Conservation (phyloP, 345 rosid genomes). For the Rhodamnia rubescens region DNA sequence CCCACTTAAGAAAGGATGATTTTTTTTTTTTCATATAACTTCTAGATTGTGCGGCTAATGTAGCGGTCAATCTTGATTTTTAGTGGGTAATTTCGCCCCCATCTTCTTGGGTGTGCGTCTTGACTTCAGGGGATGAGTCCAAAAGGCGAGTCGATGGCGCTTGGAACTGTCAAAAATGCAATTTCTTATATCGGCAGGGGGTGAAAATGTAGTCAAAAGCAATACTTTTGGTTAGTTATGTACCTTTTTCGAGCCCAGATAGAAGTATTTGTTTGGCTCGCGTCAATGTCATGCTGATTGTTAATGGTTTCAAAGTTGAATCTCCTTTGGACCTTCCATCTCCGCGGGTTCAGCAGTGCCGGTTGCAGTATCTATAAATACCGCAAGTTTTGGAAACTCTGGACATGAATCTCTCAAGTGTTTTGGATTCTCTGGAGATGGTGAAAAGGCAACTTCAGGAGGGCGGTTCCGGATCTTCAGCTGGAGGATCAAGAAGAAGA, state of each 20-base stretch:
- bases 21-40: not conserved
- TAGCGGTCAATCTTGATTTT: not conserved
- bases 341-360: not conserved
- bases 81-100: not conserved
- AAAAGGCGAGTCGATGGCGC: not conserved
- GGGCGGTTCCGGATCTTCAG: not conserved
- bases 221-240: not conserved
- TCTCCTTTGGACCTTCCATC: not conserved
- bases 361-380: not conserved
- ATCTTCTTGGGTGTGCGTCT: not conserved
- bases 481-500: constrained; percentile 1
- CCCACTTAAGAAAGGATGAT: not conserved
- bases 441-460: constrained; percentile 1
- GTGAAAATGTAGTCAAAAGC: not conserved
- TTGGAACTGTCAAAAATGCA: not conserved
- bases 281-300: not conserved
- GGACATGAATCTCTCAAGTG: not conserved
- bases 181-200: not conserved
- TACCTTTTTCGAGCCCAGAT: not conserved
- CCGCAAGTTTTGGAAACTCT: not conserved
- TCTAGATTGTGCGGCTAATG: not conserved
- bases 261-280: not conserved
- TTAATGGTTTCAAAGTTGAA: not conserved
- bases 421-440: not conserved
- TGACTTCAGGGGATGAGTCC: not conserved